phyloP scores from a whole-genome alignment of 2,329 filamentous ascomycete species.

The Xylariaceae sp. region DNA sequence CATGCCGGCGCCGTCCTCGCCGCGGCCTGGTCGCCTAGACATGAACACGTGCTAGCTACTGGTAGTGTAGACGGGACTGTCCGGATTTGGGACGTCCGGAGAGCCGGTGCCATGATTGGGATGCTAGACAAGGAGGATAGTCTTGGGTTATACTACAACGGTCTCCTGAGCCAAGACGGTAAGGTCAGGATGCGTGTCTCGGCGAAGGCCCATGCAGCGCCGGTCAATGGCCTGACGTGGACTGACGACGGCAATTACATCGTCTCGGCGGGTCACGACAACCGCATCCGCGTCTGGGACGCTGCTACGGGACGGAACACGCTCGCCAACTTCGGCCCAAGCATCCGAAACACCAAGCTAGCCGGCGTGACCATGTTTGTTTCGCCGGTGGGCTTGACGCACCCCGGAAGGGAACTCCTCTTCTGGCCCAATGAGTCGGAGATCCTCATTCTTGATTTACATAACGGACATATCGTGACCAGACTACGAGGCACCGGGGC shows the following conservation, averaged over 20 bases:
- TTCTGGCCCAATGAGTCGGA: slow-evolving; percentile 80
- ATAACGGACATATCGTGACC: slow-evolving; percentile 67
- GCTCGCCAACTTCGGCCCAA: slow-evolving; percentile 79
- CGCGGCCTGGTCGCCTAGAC: slow-evolving; percentile 74
- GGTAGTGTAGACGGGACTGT: slow-evolving; percentile 81
- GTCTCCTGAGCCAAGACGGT: slow-evolving; percentile 31
- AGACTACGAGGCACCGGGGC: slow-evolving; percentile 62
- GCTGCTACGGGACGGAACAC: slow-evolving; percentile 76
- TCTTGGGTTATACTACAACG: slow-evolving; percentile 53
- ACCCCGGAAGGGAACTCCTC: slow-evolving; percentile 57
- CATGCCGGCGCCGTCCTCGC: slow-evolving; percentile 63
- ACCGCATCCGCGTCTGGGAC: slow-evolving; percentile 83
- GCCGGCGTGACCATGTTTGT: slow-evolving; percentile 57
- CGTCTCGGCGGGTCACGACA: slow-evolving; percentile 76
- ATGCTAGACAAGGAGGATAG: slow-evolving; percentile 81
- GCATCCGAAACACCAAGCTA: slow-evolving; percentile 66
- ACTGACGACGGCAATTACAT: slow-evolving; percentile 72
- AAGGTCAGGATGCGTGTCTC: slow-evolving; percentile 36
- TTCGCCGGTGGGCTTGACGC: slow-evolving; percentile 54
- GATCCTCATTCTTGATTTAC: slow-evolving; percentile 73
- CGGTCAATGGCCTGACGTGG: slow-evolving; percentile 83
- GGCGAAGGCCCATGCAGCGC: slow-evolving; percentile 67
- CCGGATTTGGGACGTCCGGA: slow-evolving; percentile 81
- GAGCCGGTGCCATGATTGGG: slow-evolving; percentile 69
- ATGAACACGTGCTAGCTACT: slow-evolving; percentile 75